Evolutionary conservation across 345 rosid species (phyloP).

Genomic region (Eutrema japonicum): DNA sequence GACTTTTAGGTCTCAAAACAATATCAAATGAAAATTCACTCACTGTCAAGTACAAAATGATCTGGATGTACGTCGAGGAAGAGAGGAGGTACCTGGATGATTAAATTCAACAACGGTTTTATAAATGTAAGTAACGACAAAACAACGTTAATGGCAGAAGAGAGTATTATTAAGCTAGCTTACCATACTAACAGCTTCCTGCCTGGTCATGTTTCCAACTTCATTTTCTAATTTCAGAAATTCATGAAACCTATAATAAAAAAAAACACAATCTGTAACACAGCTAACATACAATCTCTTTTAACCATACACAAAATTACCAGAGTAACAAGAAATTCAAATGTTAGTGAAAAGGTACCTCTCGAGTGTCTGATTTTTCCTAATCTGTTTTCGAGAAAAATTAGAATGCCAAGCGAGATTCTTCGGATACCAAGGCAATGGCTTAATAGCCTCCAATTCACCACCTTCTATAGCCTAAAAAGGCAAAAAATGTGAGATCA

Average conservation of each 20-base stretch:
- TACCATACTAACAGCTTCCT: conserved; percentile 98
- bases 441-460: conserved; percentile 79
- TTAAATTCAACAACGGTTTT: background rate
- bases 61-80: conserved; percentile 84
- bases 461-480: conserved; percentile 62
- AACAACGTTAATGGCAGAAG: background rate
- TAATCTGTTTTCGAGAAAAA: conserved; percentile 88
- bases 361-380: conserved; percentile 88
- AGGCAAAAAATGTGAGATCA: background rate
- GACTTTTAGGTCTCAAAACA: conserved; percentile 4
- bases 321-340: conserved; percentile 4
- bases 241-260: conserved; percentile 74
- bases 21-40: conserved; percentile 49
- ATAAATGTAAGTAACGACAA: background rate
- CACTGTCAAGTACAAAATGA: conserved; percentile 89
- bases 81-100: conserved; percentile 84
- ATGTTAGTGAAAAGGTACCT: conserved; percentile 53
- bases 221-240: conserved; percentile 95
- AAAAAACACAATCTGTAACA: background rate
- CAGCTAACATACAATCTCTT: background rate
- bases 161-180: conserved; percentile 8
- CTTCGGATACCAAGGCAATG: conserved; percentile 88
- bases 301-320: background rate
- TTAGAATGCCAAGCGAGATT: conserved; percentile 94
- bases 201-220: conserved; percentile 93